Evolutionary conservation across 768 basidiomycete species (phyloP), one percentile per base, ranked within the genome.

Genomic region (Exsudoporus frostii): DNA sequence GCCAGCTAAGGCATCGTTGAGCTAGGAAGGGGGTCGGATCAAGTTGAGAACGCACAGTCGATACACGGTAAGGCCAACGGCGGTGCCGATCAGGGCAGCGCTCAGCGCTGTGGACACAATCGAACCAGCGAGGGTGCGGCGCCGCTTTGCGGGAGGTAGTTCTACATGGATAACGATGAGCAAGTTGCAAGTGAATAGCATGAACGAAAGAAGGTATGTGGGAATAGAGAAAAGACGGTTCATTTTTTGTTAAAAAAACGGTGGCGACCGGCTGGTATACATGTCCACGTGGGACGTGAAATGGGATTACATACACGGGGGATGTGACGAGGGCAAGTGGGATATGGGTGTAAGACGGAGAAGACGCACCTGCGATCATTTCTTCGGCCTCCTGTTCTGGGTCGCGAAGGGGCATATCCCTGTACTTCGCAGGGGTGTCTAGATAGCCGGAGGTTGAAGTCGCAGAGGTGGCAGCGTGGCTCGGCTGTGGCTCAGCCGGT

Each of bases 31-130:
- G 33, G 3, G 7, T 38, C 13, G 29, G 25, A 27, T 47, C 41
- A 49, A 37, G 24, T 25, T 27, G 52, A 45, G 34, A 32, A 79
- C 88, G 75, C 67, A 92, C 90, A 92, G 74, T 70, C 88, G 82
- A 73, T 91, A 93, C 38, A 91, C 88, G 41, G 90, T 90, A 56
- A 92, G 77, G 54, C 90, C 90, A 47, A 93, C 90, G 15, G 91
- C 91, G 20, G 88, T 86, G 53, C 90, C 88, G 55, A 93, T 88
- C 53, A 93, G 79, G 42, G 89, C 91, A 58, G 90, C 90, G 72
- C 81, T 89, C 71, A 92, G 74, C 50, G 91, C 90, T 30, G 89
- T 88, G 15, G 88, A 87, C 56, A 92, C 82, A 63, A 93, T 85
- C 53, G 88, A 86, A 57, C 88, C 88, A 58, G 89, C 86, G 70